Base-by-base conservation (phyloP, 2,329 filamentous ascomycete genomes). In the Fusarium xyrophilum region DNA sequence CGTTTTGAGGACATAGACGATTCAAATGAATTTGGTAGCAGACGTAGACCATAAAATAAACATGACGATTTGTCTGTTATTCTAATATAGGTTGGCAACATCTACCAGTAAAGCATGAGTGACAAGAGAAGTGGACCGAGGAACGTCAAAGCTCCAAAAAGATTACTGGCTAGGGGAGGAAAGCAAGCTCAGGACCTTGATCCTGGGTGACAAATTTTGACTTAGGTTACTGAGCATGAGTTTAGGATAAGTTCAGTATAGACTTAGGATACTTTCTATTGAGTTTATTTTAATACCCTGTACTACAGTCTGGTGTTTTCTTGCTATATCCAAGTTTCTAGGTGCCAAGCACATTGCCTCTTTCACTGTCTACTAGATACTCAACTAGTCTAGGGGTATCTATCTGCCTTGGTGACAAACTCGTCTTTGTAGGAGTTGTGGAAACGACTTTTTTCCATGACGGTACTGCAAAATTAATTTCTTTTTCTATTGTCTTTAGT, bases 1-100 rank as follows among this genome's bases (percentile, higher is more conserved):
- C 78, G 78, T 79, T 79, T 75, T 75, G 76, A 76, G 73, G 73
- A 68, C 73, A 79, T 79, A 79, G 78, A 79, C 74, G 76, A 79
- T 77, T 78, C 74, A 73, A 60, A 79, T 72, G 76, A 78, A 76
- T 72, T 78, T 73, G 65, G 60, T 72, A 73, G 72, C 71, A 67
- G 72, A 75, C 72, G 69, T 76, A 77, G 74, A 75, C 73, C 60
- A 76, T 63, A 73, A 75, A 73, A 76, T 63, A 73, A 75, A 73
- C 66, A 75, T 76, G 71, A 76, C 65, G 66, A 74, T 72, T 73
- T 72, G 51, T 64, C 54, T 69, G 56, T 71, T 63, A 73, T 52
- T 21, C 17, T 42, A 19, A 14, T n/a, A n/a, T 14, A 9, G 6
- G 19, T n/a, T 30, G 19, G 12, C 25, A 39, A 43, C 48, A 35